A percentile compares a stretch with the other conserved stretches of the same genome.
These are phyloP conservation scores for Macrolepiota albuminosa DNA, from an alignment of 768 basidiomycete species.

Conservation along the genomic window DNA sequence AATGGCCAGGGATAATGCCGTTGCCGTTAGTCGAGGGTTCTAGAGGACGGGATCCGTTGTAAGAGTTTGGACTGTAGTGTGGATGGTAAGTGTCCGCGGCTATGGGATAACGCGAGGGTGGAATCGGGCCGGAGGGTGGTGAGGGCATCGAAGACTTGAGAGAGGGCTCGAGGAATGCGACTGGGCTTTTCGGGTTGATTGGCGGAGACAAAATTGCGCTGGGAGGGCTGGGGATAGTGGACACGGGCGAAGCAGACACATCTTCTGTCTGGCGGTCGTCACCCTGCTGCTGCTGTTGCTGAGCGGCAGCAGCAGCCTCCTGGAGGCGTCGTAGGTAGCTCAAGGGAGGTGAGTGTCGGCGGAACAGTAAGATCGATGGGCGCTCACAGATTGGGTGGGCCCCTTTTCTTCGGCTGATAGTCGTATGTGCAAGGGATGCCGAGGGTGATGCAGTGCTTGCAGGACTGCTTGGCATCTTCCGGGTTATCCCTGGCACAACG, in stretches of 20 bases:
- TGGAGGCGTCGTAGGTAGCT: slow-evolving; percentile 80
- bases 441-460: slow-evolving; percentile 84
- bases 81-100: slow-evolving; percentile 63
- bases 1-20: slow-evolving; percentile 23
- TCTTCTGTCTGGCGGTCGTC: slow-evolving; percentile 32
- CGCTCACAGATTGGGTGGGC: slow-evolving; percentile 84
- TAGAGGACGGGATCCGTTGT: slow-evolving; percentile 32
- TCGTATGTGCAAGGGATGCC: slow-evolving; percentile 86
- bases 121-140: slow-evolving; percentile 39
- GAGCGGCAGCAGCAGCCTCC: slow-evolving; percentile 59
- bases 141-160: slow-evolving; percentile 31
- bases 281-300: slow-evolving; percentile 22
- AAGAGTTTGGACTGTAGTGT: slow-evolving; percentile 44
- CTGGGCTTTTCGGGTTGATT: slow-evolving; percentile 37
- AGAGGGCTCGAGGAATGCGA: slow-evolving; percentile 51
- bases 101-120: slow-evolving; percentile 69
- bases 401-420: slow-evolving; percentile 91
- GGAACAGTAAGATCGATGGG: neutral
- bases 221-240: slow-evolving; percentile 44
- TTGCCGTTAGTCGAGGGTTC: slow-evolving; percentile 32
- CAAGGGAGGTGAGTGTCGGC: slow-evolving; percentile 7
- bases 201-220: slow-evolving; percentile 44
- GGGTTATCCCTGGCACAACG: slow-evolving; percentile 77
- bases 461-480: slow-evolving; percentile 71
- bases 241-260: slow-evolving; percentile 39